Evolutionary conservation across 257 asterid genomes (phyloP), one percentile per base, ranked within the genome.

Genomic region (Salvia miltiorrhiza): DNA sequence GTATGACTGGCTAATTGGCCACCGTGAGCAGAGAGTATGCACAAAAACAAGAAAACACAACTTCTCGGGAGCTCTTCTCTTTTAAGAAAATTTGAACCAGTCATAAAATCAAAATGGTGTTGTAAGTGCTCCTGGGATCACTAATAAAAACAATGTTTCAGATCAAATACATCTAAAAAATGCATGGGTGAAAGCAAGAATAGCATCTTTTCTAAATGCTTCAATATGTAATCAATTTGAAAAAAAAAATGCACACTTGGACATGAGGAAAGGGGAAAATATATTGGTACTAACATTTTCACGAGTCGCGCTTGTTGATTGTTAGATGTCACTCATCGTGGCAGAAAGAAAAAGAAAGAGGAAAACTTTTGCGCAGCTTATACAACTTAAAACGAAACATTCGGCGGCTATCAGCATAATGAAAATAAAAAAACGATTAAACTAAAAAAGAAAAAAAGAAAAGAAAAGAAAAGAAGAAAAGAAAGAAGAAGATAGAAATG

Each of bases 1-100:
- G 88, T 69, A 53, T 71, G 79, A 81, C 71, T 68, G 86, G 84
- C 82, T 76, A 86, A 86, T 79, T 83, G 71, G 75, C 80, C 83
- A 75, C 84, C 88, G 53, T 60, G 65, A 12, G 55, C 63, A 67
- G 20, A 67, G 20, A 61, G 52, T 5, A 35, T 26, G 37, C 17
- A 41, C 9, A 3, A 21, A 47, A 19, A 33, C 4, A 53, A 53
- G 5, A 35, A 48, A 40, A 53, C 50, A 9, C 23, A 54, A 43
- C 26, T 17, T 17, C 10, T 19, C 5, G 16, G 5, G 28, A 19
- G 32, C 44, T 32, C 11, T 58, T 17, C 13, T 65, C 14, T 63
- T 45, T 60, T 21, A 52, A 28, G 2, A 40, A 49, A 2, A 49
- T 49, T 19, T 13, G 21, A 26, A 55, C 26, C 6, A 14, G 21